phyloP scores from a whole-genome alignment of 179 eudicot species.

The Beta macrorhiza region DNA sequence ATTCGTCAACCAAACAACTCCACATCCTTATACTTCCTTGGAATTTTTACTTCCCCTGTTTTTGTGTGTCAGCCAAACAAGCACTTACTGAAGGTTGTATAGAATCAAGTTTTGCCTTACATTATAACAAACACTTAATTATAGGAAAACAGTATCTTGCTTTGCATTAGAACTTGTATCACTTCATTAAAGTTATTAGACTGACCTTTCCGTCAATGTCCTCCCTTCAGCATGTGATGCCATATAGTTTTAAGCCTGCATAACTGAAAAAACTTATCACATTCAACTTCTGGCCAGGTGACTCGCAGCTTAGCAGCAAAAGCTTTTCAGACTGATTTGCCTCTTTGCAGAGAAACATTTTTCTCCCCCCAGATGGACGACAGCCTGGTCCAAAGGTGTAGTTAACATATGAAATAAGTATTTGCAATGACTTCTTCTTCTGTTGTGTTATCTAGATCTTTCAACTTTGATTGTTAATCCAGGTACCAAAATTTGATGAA shows the following conservation, averaged over 20 bases:
- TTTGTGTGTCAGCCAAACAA: too few species aligned
- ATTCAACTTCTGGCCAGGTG: constrained; percentile 49
- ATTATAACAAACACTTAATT: too few species aligned
- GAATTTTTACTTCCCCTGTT: too few species aligned
- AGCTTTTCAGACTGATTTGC: constrained; percentile 81
- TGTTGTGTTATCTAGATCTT: neutral
- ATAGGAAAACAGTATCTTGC: too few species aligned
- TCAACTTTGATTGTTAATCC: constrained; percentile 18
- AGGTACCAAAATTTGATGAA: constrained; percentile 87
- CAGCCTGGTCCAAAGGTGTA: constrained; percentile 56
- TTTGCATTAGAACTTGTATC: too few species aligned
- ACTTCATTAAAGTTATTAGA: neutral
- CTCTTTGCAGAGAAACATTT: constrained; percentile 85
- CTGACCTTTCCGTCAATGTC: neutral
- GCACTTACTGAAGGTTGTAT: too few species aligned
- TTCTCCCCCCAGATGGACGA: constrained; percentile 77
- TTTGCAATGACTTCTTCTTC: too few species aligned
- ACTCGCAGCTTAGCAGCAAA: constrained; percentile 94
- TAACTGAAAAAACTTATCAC: neutral
- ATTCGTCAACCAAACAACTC: too few species aligned
- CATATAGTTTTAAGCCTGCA: neutral
- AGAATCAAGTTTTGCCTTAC: too few species aligned
- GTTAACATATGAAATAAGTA: too few species aligned
- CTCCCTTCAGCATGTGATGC: too few species aligned
- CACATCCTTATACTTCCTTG: too few species aligned